Evolutionary conservation across 345 rosid species (phyloP).

Genomic region (Nasturtium officinale): DNA sequence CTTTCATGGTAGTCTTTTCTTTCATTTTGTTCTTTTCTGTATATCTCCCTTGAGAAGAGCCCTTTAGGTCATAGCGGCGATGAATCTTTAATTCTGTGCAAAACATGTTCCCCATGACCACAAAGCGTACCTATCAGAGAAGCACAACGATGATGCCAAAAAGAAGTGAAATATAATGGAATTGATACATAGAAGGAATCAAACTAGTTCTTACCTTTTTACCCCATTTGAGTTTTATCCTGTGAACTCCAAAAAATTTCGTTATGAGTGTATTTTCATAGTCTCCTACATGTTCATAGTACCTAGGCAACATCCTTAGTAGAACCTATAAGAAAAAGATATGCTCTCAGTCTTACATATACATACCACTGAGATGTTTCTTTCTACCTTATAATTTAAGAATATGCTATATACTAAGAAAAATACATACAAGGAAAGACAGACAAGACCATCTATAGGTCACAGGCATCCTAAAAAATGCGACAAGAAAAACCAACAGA

Average conservation of each 20-base stretch:
- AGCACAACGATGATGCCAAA: slow-evolving; percentile 32
- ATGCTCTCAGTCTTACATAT: slow-evolving; percentile 19
- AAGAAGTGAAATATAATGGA: slow-evolving; percentile 14
- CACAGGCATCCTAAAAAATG: slow-evolving; percentile 16
- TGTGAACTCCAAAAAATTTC: slow-evolving; percentile 88
- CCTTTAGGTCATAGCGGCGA: slow-evolving; percentile 91
- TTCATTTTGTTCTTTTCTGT: slow-evolving; percentile 66
- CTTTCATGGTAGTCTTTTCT: slow-evolving; percentile 82
- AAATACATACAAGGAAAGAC: slow-evolving; percentile 3
- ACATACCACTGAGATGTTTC: not conserved
- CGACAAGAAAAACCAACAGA: not conserved
- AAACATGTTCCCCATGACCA: slow-evolving; percentile 99
- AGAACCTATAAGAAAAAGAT: slow-evolving; percentile 56
- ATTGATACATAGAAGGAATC: not conserved
- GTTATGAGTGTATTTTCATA: slow-evolving; percentile 95
- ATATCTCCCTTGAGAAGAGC: slow-evolving; percentile 80
- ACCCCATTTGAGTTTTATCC: slow-evolving; percentile 71
- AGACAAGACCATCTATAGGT: slow-evolving; percentile 19
- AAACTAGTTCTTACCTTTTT: slow-evolving; percentile 62
- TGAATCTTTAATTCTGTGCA: slow-evolving; percentile 95
- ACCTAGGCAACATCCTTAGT: slow-evolving; percentile 82
- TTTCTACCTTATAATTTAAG: not conserved
- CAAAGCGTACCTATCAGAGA: slow-evolving; percentile 81
- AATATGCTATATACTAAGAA: not conserved
- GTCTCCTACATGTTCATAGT: slow-evolving; percentile 68